A percentile compares a stretch with the other conserved stretches of the same genome.
Conservation (phyloP, 495 filamentous ascomycete species). For the Trichoderma parareesei region DNA sequence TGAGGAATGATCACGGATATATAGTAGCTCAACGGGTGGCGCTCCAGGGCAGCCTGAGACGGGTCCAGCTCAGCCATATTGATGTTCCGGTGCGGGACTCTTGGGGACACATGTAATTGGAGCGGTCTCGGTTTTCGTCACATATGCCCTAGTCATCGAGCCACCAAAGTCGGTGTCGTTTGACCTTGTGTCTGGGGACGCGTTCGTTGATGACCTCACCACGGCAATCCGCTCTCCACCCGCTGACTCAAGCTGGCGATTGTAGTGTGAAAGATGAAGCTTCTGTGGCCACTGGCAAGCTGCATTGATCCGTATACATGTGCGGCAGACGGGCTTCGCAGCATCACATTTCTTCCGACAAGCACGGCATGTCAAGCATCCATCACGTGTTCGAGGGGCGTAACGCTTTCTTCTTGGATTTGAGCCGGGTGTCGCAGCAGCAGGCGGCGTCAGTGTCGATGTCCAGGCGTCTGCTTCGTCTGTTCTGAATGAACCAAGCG, state of each 20-base stretch:
- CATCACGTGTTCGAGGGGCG: too few species aligned
- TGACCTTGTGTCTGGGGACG: neutral
- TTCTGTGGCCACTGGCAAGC: neutral
- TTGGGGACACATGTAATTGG: neutral
- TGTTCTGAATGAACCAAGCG: too few species aligned
- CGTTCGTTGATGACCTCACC: neutral
- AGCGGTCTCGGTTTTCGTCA: neutral
- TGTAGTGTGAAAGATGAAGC: neutral
- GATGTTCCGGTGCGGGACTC: neutral
- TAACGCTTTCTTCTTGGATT: too few species aligned
- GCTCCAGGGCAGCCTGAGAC: neutral
- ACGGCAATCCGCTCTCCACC: too few species aligned
- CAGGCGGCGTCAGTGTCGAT: too few species aligned
- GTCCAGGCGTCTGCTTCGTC: too few species aligned
- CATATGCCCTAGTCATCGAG: neutral
- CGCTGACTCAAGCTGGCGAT: neutral
- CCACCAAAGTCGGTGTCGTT: neutral
- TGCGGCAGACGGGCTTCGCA: neutral
- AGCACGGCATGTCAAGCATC: neutral
- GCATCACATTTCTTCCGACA: neutral
- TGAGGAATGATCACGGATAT: neutral
- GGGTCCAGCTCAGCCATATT: neutral
- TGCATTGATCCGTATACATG: neutral
- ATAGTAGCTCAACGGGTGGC: neutral
- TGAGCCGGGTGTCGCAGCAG: too few species aligned